Evolutionary conservation across 805 yeast species (phyloP), one percentile per base, ranked within the genome.

Genomic region (Lipomyces kockii): DNA sequence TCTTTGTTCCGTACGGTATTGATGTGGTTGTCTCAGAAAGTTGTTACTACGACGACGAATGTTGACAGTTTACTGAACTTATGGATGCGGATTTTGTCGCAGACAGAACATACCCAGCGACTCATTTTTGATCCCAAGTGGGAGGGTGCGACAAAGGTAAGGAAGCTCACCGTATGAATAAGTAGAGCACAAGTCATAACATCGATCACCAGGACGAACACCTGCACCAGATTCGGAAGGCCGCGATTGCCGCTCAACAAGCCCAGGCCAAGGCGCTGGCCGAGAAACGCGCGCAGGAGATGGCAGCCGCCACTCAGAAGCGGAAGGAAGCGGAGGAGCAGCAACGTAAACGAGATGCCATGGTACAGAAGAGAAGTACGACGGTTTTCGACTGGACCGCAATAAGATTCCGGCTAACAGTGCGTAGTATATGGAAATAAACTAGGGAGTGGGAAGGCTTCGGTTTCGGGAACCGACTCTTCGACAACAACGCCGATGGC

Each of bases 1-100:
- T 49, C 39, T 17, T 27, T 29, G 32, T 29, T 29, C 32, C 32
- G 32, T 5, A 29, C 5, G 1, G 39, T 37, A 37, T 37, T 37
- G 14, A 37, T 12, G 12, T 37, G 17, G 12, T 12, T 2, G 12
- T 37, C n/a, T 37, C 32, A 69, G 72, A 49, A 59, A 5, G 73
- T 74, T 46, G 63, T 67, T 32, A 34, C 53, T 2, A 69, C 76
- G 32, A 64, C 76, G 3, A 58, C 57, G 37, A 76, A 75, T 56
- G 74, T 76, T 14, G 76, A 76, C 60, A 68, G 66, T 37, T 62
- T 76, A 49, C 69, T 76, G n/a, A 74, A 74, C 57, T 64, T 69
- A 53, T 76, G 78, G 78, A 72, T 75, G 46, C 65, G 71, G 55
- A 75, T 76, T 37, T 60, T 76, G 46, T 76, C 78, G 14, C 77